Evolutionary conservation across 73 alveolate genomes (phyloP).

Genomic region (Loxodes magnus): DNA sequence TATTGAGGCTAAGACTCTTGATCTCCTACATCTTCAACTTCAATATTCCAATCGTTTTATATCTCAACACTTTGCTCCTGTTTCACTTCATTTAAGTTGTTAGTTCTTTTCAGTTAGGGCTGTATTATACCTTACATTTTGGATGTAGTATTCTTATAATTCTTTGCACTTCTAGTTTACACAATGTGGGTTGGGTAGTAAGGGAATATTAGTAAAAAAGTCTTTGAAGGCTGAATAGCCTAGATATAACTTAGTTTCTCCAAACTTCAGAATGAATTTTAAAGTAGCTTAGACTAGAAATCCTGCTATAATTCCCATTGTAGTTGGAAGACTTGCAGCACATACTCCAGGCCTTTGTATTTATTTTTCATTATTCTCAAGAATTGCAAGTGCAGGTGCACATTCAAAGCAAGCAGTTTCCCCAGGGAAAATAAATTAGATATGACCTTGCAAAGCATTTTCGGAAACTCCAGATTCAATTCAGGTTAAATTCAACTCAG

Average conservation of each 20-base stretch:
- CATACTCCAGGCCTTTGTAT: conserved; percentile 98
- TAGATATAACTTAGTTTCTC: conserved; percentile 67
- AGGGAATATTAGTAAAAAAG: conserved; percentile 67
- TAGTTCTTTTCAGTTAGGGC: too few species aligned
- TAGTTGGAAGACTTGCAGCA: conserved; percentile 98
- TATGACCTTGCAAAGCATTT: conserved; percentile 97
- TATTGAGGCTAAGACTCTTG: too few species aligned
- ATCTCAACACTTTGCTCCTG: too few species aligned
- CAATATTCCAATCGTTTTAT: too few species aligned
- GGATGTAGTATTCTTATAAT: conserved; percentile 55
- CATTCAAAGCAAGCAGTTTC: conserved; percentile 98
- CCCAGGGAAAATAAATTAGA: conserved; percentile 36
- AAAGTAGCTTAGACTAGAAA: conserved; percentile 77
- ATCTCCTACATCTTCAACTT: too few species aligned
- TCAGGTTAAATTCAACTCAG: conserved; percentile 48
- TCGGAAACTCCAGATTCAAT: conserved; percentile 97
- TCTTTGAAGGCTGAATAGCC: conserved; percentile 84
- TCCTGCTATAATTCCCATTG: conserved; percentile 97
- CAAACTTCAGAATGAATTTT: conserved; percentile 78
- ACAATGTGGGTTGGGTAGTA: conserved; percentile 83
- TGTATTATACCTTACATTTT: too few species aligned
- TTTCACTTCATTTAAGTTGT: too few species aligned
- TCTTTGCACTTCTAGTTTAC: conserved; percentile 61
- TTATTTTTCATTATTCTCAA: conserved; percentile 86
- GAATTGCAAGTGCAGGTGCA: conserved; percentile 96